Evolutionary conservation across 345 rosid species (phyloP).

Genomic region (Aquilaria malaccensis): DNA sequence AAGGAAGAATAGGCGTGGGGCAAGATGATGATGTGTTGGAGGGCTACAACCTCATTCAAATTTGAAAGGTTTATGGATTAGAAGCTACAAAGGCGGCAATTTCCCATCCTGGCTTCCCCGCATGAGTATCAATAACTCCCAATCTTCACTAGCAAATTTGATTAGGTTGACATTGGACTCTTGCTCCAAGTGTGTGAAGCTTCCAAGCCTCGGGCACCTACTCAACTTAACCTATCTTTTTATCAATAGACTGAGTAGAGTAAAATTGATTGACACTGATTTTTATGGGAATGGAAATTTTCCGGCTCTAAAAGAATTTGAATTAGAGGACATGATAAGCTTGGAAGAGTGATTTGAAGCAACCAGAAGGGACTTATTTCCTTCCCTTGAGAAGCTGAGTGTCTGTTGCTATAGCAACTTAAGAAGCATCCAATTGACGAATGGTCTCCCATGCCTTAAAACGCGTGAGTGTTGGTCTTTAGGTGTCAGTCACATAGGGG

Average conservation of each 20-base stretch:
- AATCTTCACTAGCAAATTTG: background rate
- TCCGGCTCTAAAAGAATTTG: too few species aligned
- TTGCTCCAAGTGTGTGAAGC: background rate
- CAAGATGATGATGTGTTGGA: slow-evolving; percentile 18
- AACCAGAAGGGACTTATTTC: too few species aligned
- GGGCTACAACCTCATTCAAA: slow-evolving; percentile 11
- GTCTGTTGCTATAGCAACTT: too few species aligned
- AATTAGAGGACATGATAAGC: too few species aligned
- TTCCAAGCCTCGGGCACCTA: slow-evolving; percentile 17
- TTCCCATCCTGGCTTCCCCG: background rate
- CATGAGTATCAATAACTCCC: too few species aligned
- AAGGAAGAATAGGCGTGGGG: background rate
- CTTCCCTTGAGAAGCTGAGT: too few species aligned
- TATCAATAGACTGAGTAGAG: background rate
- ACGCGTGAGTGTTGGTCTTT: background rate
- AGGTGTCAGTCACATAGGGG: background rate
- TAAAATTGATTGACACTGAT: slow-evolving; percentile 5
- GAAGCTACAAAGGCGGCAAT: slow-evolving; percentile 5
- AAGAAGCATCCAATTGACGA: background rate
- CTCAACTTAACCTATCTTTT: slow-evolving; percentile 3
- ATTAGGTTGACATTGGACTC: background rate
- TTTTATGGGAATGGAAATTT: background rate
- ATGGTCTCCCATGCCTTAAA: background rate
- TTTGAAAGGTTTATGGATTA: slow-evolving; percentile 1
- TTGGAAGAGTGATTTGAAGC: too few species aligned